These are phyloP conservation scores for Takakia lepidozioides DNA, from an alignment of 225 moss, liverwort and hornwort species.

Conservation along the genomic window DNA sequence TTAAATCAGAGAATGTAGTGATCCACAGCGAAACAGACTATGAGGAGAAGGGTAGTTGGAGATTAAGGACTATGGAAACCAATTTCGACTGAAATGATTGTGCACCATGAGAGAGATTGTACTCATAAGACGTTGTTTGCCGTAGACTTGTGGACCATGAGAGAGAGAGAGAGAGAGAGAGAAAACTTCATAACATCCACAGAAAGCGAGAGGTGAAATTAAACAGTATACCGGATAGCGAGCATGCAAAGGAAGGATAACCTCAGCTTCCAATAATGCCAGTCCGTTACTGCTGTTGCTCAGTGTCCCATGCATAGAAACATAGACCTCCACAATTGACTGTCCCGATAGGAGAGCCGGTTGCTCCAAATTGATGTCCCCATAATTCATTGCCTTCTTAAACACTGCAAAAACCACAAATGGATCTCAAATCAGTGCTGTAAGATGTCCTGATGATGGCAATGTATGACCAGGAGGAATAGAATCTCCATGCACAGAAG, in stretches of 20 bases:
- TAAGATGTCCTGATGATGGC: no score
- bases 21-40: not conserved
- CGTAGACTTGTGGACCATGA: no score
- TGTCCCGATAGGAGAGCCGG: conserved; percentile 41
- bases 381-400: conserved; percentile 29
- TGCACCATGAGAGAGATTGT: no score
- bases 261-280: conserved; percentile 29
- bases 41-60: not conserved
- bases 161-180: not conserved
- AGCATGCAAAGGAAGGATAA: conserved; percentile 49
- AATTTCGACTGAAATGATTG: no score
- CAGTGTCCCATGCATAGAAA: conserved; percentile 9
- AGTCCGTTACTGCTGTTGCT: not conserved
- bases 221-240: conserved; percentile 28
- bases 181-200: not conserved
- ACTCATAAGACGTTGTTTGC: no score
- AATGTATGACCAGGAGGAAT: no score
- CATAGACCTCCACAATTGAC: conserved; percentile 38
- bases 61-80: not conserved
- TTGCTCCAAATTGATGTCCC: conserved; percentile 49
- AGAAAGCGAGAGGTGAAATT: no score
- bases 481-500: no score
- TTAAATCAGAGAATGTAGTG: no score
- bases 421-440: no score
- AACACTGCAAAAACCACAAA: conserved; percentile 18